phyloP scores from a whole-genome alignment of 495 filamentous ascomycete genomes.

The Lineolata rhizophorae region DNA sequence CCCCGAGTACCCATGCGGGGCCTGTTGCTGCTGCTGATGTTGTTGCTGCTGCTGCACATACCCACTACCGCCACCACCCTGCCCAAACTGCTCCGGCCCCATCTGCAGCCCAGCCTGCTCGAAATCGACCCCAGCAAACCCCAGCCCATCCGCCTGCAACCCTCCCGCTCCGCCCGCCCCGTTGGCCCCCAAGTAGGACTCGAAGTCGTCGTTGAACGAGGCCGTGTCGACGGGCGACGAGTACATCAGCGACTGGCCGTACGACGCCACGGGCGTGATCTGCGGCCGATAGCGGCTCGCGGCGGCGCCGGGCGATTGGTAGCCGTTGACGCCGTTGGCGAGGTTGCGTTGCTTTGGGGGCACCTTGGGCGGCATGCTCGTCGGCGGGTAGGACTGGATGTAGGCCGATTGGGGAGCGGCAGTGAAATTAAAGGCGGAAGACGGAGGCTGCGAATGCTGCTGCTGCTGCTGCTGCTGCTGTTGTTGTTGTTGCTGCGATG shows the following conservation, averaged over 20 bases:
- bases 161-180: too few relatives aligned
- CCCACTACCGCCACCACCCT: too few relatives aligned
- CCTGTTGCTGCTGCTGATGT: too few relatives aligned
- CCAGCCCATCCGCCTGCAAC: too few relatives aligned
- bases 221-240: not conserved
- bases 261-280: not conserved
- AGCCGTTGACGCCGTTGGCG: not conserved
- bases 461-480: conserved; percentile 3
- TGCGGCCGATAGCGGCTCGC: not conserved
- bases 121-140: too few relatives aligned
- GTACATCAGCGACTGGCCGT: not conserved
- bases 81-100: too few relatives aligned
- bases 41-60: too few relatives aligned
- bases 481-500: too few relatives aligned
- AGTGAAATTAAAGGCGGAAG: not conserved
- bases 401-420: too few relatives aligned
- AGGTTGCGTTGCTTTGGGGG: not conserved
- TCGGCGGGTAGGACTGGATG: not conserved
- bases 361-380: not conserved
- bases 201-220: not conserved
- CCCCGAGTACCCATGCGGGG: too few relatives aligned
- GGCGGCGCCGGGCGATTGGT: not conserved
- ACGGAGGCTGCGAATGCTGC: conserved; percentile 2
- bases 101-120: too few relatives aligned
- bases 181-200: too few relatives aligned